Evolutionary conservation across 1,139 yeast genomes (phyloP), one percentile per base, ranked within the genome.

Genomic region (Blastobotrys ciferrii): DNA sequence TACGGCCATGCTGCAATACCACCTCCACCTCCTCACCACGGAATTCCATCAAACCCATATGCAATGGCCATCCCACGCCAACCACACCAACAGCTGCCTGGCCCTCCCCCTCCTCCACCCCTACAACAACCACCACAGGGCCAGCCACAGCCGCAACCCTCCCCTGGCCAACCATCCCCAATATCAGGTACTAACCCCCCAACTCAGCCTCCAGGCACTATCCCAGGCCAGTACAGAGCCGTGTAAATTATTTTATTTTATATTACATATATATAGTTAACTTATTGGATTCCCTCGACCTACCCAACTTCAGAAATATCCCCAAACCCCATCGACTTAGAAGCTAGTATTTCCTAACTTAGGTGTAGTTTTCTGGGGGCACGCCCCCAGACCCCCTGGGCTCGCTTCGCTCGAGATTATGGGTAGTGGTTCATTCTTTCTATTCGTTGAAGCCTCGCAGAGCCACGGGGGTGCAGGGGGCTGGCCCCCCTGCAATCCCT

Each of bases 1-100:
- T 62, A 62, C 42, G 51, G 51, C 32, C 46, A 45, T 32, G 28
- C 28, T 9, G 28, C 28, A 13, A 36, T 37, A 37, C 43, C 43
- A 12, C 43, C 43, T 28, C 43, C 43, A 6, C 36, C 35, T 13
- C 23, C 35, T 12, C 43, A 41, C 30, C 43, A 41, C 18, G 39
- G 35, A 17, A 32, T 32, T 23, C 36, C 43, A 13, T 5, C 43
- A 31, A 32, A 32, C 37, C 30, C 43, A 15, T 41, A 40, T 31
- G n/a, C 18, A 4, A 40, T 31, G 33, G 36, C 17, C 19, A 15
- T 31, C 19, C 37, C 43, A 17, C 35, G 35, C 31, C 31, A 40
- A 19, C 31, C 18, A 18, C 25, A 38, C 13, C 40, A 36, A 14
- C 25, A 33, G 25, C 38, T 46, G 25, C 35, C 43, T 5, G 39